Percentiles rank a stretch among this genome's conserved stretches.
Conservation (phyloP, 78 protist genomes). For the Dictyostelium discoideum region DNA sequence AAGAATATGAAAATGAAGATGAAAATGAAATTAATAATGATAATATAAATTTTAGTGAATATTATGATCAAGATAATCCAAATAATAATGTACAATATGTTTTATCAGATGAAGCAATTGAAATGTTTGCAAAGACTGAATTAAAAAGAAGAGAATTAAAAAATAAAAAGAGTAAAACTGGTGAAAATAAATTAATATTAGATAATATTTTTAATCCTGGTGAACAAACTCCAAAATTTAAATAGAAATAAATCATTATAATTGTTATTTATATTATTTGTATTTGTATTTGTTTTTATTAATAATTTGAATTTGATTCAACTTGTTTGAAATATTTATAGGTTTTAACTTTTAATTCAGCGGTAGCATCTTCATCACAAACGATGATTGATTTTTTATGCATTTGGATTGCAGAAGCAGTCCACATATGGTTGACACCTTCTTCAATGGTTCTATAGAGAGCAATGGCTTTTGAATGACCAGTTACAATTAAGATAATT, state of each 20-base stretch:
- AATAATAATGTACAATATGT: conserved; percentile 15
- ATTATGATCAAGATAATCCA: background rate
- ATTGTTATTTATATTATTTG: background rate
- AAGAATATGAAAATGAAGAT: background rate
- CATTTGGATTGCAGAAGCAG: conserved; percentile 85
- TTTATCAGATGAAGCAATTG: conserved; percentile 53
- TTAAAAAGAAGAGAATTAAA: conserved; percentile 35
- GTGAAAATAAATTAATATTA: background rate
- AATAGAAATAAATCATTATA: background rate
- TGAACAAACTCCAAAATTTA: background rate
- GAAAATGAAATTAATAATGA: background rate
- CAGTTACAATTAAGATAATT: conserved; percentile 89
- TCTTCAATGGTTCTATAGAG: conserved; percentile 85
- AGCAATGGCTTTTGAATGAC: conserved; percentile 90
- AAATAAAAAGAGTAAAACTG: background rate
- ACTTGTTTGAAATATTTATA: conserved; percentile 88
- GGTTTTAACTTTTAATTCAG: conserved; percentile 90
- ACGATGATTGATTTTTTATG: conserved; percentile 80
- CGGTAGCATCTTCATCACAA: conserved; percentile 92
- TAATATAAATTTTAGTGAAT: background rate
- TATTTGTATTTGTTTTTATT: background rate
- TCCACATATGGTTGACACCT: conserved; percentile 91
- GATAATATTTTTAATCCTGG: background rate
- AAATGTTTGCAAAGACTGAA: conserved; percentile 64
- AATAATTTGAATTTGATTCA: conserved; percentile 13